Base-by-base conservation (phyloP, 345 rosid genomes). In the Aurinia saxatilis region DNA sequence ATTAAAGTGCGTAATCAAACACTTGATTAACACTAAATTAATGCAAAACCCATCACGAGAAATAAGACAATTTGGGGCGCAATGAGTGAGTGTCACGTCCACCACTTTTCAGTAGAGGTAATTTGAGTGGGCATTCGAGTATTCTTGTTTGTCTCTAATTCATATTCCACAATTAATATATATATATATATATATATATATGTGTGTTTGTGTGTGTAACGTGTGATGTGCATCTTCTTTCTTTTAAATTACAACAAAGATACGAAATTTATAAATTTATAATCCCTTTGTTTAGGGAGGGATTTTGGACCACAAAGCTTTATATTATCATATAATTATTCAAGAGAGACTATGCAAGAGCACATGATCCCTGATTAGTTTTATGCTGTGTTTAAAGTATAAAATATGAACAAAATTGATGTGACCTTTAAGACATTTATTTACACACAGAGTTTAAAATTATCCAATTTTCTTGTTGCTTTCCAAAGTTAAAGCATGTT, bases 61-160 rank as follows among this genome's bases (percentile, higher is more conserved):
- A 51, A 42, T 41, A 68, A 67, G 52, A 58, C 15, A 41, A 60
- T 10, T 14, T 40, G 39, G 57, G 25, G 44, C 61, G 60, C 34
- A 59, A 56, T 71, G 70, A 63, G 65, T 71, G 70, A 63, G 65
- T 48, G 53, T 40, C 65, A 63, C 48, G 33, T 49, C 59, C 48
- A 71, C 48, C 36, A 50, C 75, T 64, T 71, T 71, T 17, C 37
- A 53, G 3, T 60, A 50, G 52, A 57, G 39, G 41, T 49, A 41
- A n/a, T 65, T 70, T 50, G 75, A 70, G 75, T 71, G 65, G 53
- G 31, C 75, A 71, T 71, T 47, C 70, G 34, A 71, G 65, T 63
- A 41, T 57, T 39, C 40, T 56, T 34, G 33, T 63, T 64, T 71
- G 65, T 63, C 65, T 63, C 65, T 50, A 63, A 63, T 63, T 71